These are phyloP conservation scores for Psilocybe sp. DNA, from an alignment of 768 basidiomycete genomes.

Conservation along the genomic window DNA sequence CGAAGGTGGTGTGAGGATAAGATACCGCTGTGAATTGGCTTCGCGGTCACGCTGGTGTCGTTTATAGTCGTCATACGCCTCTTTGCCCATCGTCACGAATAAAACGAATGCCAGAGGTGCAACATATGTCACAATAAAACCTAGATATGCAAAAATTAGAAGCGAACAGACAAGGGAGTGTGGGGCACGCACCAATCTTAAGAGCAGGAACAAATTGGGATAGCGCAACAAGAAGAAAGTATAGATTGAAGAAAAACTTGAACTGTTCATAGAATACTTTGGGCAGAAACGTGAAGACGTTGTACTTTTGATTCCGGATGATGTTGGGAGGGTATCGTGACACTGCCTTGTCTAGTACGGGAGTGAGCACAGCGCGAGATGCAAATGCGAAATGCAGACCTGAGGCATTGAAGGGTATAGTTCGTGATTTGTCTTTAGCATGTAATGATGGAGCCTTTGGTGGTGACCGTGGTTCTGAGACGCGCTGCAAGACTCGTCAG, in stretches of 20 bases:
- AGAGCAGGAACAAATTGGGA: conserved; percentile 95
- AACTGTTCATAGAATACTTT: conserved; percentile 98
- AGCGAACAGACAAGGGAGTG: neutral
- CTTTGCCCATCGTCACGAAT: conserved; percentile 95
- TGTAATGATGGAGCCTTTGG: conserved; percentile 23
- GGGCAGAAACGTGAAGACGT: conserved; percentile 93
- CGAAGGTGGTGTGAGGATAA: conserved; percentile 63
- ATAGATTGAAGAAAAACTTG: conserved; percentile 99
- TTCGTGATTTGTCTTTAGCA: conserved; percentile 70
- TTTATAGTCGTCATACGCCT: conserved; percentile 98
- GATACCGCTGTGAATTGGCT: conserved; percentile 92
- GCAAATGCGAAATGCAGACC: conserved; percentile 29
- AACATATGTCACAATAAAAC: conserved; percentile 93
- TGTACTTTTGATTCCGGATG: conserved; percentile 98
- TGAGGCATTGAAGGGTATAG: conserved; percentile 73
- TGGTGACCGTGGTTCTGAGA: conserved; percentile 20
- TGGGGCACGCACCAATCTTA: conserved; percentile 73
- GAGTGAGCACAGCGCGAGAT: neutral
- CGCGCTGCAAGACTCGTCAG: conserved; percentile 11
- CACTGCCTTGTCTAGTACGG: conserved; percentile 61
- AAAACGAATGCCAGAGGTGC: conserved; percentile 96
- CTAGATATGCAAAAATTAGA: conserved; percentile 33
- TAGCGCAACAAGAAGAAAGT: conserved; percentile 94
- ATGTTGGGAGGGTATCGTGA: conserved; percentile 80
- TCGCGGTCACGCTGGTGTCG: conserved; percentile 89